Evolutionary conservation across 2,329 filamentous ascomycete genomes (phyloP).

Genomic region (Fusarium protoensiforme): DNA sequence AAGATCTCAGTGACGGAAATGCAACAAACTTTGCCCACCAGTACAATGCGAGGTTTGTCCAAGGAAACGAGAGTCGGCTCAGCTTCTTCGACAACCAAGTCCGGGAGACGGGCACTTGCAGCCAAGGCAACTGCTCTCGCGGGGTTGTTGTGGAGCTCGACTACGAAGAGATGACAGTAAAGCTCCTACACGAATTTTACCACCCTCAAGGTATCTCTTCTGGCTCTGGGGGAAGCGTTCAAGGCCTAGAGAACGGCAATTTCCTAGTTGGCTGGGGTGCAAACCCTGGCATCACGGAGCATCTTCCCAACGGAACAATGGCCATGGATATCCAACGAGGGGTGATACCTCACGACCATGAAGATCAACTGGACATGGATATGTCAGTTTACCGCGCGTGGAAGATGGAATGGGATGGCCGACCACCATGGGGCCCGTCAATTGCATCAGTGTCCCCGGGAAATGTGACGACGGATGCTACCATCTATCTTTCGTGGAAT

Average conservation of each 20-base stretch:
- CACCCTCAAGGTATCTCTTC: constrained; percentile 62
- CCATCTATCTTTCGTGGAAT: constrained; percentile 43
- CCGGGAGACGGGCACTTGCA: constrained; percentile 24
- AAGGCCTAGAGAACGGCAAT: constrained; percentile 64
- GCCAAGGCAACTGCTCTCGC: constrained; percentile 30
- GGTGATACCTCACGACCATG: constrained; percentile 54
- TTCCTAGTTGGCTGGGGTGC: constrained; percentile 69
- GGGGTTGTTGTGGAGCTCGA: constrained; percentile 54
- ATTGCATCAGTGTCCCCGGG: constrained; percentile 26
- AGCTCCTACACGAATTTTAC: constrained; percentile 59
- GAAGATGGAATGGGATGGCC: constrained; percentile 42
- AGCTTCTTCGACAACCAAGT: constrained; percentile 65
- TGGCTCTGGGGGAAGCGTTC: constrained; percentile 61
- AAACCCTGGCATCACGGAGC: constrained; percentile 59
- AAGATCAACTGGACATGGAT: constrained; percentile 11
- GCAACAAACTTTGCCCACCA: constrained; percentile 54
- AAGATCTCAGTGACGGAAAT: constrained; percentile 45
- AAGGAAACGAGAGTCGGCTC: constrained; percentile 57
- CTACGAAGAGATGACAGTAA: constrained; percentile 57
- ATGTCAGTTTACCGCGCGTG: constrained; percentile 40
- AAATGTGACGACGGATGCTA: constrained; percentile 18
- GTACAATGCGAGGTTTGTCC: constrained; percentile 61
- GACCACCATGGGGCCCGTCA: constrained; percentile 39
- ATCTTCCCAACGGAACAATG: constrained; percentile 41
- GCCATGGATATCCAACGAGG: constrained; percentile 54